Conservation (phyloP, 495 filamentous ascomycete species). For the Bombardia bombarda region DNA sequence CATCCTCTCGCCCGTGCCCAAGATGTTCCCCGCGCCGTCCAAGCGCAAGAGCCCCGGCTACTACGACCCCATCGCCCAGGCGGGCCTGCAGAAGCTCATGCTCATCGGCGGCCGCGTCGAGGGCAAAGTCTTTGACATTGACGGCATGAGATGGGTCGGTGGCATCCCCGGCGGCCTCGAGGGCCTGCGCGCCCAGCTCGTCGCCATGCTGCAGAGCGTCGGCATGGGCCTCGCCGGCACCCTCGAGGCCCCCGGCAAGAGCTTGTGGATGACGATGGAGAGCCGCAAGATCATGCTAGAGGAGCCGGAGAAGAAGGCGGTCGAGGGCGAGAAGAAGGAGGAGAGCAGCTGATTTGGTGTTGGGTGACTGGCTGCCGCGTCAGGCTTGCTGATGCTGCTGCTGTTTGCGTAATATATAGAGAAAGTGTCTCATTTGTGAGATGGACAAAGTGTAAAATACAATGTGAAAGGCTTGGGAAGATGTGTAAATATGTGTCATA, state of each 20-base stretch:
- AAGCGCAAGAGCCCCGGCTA: constrained; percentile 69
- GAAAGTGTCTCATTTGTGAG: no score
- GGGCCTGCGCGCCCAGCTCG: constrained; percentile 71
- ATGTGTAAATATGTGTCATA: no score
- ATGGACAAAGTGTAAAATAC: no score
- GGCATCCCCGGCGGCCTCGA: constrained; percentile 78
- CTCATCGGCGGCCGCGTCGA: constrained; percentile 77
- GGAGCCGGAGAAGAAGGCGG: constrained; percentile 52
- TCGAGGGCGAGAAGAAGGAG: constrained; percentile 22
- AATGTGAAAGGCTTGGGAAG: no score
- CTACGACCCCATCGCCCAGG: constrained; percentile 67
- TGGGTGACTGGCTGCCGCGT: no score
- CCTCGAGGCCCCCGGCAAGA: constrained; percentile 70
- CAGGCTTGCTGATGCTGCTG: neutral
- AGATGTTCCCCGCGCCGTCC: constrained; percentile 68
- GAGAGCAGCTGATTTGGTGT: no score
- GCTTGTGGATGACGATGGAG: constrained; percentile 78
- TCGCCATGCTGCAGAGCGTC: constrained; percentile 65
- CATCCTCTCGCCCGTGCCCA: constrained; percentile 60
- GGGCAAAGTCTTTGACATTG: constrained; percentile 73
- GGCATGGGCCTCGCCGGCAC: constrained; percentile 63
- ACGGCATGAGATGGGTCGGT: constrained; percentile 75
- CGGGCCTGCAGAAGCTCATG: constrained; percentile 76
- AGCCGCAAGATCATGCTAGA: constrained; percentile 67
- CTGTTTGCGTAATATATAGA: no score